Conservation (phyloP, 169 alveolate genomes). For the Eimeria praecox region DNA sequence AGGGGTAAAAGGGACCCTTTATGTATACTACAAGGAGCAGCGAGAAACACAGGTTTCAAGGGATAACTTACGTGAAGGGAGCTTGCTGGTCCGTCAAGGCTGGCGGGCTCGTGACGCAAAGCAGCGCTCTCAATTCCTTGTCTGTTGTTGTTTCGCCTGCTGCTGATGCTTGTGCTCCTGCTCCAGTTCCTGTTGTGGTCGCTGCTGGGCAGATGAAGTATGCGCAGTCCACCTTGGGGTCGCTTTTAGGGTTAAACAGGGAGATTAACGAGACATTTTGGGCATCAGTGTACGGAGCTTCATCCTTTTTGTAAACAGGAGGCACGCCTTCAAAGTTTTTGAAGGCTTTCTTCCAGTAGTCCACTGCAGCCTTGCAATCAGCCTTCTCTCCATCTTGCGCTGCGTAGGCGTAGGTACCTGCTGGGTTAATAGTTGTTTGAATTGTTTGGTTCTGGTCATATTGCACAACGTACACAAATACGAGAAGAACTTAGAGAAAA, state of each 20-base stretch:
- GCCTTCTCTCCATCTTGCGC: too few relatives aligned
- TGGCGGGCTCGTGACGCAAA: not conserved
- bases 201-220: conserved; percentile 10
- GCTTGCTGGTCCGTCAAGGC: not conserved
- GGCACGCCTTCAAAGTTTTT: not conserved
- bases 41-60: too few relatives aligned
- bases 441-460: too few relatives aligned
- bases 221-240: conserved; percentile 12
- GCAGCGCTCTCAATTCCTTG: not conserved
- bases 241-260: not conserved
- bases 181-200: not conserved
- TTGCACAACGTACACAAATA: too few relatives aligned
- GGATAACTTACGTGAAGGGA: conserved; percentile 6
- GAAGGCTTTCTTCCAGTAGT: not conserved
- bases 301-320: not conserved
- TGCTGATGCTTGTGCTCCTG: not conserved
- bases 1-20: too few relatives aligned
- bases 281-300: not conserved
- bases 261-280: not conserved
- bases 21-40: too few relatives aligned
- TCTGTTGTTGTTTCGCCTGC: too few relatives aligned
- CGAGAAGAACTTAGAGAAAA: too few relatives aligned
- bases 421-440: too few relatives aligned
- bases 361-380: too few relatives aligned
- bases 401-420: too few relatives aligned